phyloP scores from a whole-genome alignment of 768 basidiomycete genomes.

The Cytidiella melzeri region DNA sequence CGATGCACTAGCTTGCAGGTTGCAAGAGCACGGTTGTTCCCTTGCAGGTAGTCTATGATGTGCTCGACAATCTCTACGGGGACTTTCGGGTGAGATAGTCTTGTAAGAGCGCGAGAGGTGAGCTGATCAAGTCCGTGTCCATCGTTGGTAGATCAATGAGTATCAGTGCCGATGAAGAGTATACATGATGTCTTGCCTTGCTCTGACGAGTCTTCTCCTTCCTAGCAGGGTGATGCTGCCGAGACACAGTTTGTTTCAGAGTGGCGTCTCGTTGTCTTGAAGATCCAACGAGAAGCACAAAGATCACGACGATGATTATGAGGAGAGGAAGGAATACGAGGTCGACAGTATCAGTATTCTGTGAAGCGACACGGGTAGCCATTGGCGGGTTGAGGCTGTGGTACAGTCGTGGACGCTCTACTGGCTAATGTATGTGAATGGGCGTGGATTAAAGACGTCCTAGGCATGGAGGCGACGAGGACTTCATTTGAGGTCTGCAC shows the following conservation, averaged over 20 bases:
- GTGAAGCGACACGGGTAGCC: not conserved
- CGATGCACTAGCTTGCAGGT: constrained; percentile 9
- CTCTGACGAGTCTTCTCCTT: not conserved
- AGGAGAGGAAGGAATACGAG: too few relatives aligned
- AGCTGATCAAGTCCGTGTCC: too few relatives aligned
- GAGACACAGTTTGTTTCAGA: not conserved
- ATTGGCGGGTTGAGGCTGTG: not conserved
- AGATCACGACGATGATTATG: not conserved
- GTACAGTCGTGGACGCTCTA: not conserved
- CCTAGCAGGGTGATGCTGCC: not conserved
- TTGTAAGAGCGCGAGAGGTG: too few relatives aligned
- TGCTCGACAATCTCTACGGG: constrained; percentile 13
- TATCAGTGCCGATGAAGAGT: not conserved
- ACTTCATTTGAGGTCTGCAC: not conserved
- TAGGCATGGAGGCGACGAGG: not conserved
- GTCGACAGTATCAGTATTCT: too few relatives aligned
- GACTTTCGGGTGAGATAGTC: not conserved
- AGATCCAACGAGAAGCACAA: too few relatives aligned
- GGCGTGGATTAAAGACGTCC: not conserved
- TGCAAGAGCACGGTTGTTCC: constrained; percentile 6
- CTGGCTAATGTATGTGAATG: not conserved
- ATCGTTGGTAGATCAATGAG: not conserved
- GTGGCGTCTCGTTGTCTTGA: not conserved
- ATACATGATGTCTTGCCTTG: not conserved
- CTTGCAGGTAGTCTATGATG: constrained; percentile 13